phyloP scores from a whole-genome alignment of 495 filamentous ascomycete genomes.

The Penicillium turbatum region DNA sequence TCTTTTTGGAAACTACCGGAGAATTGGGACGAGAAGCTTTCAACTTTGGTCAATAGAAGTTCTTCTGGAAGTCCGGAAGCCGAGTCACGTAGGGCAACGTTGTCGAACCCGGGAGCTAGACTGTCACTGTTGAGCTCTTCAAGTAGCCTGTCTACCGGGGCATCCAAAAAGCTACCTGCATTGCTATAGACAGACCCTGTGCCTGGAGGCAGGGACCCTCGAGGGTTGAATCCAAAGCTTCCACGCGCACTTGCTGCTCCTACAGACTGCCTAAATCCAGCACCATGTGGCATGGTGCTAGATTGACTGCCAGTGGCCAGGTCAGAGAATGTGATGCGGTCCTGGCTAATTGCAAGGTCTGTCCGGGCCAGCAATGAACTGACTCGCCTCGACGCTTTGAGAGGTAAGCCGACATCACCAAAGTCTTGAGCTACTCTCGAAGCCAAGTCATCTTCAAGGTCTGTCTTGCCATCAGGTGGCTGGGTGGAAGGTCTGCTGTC shows the following conservation, averaged over 20 bases:
- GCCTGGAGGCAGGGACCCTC: slow-evolving; percentile 39
- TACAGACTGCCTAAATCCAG: slow-evolving; percentile 66
- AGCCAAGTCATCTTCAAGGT: slow-evolving; percentile 57
- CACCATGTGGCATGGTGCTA: slow-evolving; percentile 40
- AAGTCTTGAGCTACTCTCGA: slow-evolving; percentile 76
- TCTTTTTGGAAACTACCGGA: slow-evolving; percentile 50
- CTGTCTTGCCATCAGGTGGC: slow-evolving; percentile 23
- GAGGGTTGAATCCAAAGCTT: slow-evolving; percentile 53
- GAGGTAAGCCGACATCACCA: slow-evolving; percentile 58
- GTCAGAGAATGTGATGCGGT: slow-evolving; percentile 69
- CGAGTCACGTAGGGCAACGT: slow-evolving; percentile 66
- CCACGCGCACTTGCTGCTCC: slow-evolving; percentile 60
- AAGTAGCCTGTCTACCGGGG: slow-evolving; percentile 65
- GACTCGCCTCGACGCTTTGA: slow-evolving; percentile 76
- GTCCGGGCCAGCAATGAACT: slow-evolving; percentile 91
- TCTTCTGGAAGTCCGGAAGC: slow-evolving; percentile 69
- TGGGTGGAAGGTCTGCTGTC: slow-evolving; percentile 24
- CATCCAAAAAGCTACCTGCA: slow-evolving; percentile 55
- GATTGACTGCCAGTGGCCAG: slow-evolving; percentile 52
- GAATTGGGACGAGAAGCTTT: slow-evolving; percentile 62
- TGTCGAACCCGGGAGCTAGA: slow-evolving; percentile 64
- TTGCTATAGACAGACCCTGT: slow-evolving; percentile 41
- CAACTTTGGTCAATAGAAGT: slow-evolving; percentile 66
- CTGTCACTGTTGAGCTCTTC: slow-evolving; percentile 64
- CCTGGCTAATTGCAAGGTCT: slow-evolving; percentile 74